Percentiles rank a stretch among this genome's conserved stretches.
These are phyloP conservation scores for Boletus rex-veris DNA, from an alignment of 768 basidiomycete species.

Conservation along the genomic window DNA sequence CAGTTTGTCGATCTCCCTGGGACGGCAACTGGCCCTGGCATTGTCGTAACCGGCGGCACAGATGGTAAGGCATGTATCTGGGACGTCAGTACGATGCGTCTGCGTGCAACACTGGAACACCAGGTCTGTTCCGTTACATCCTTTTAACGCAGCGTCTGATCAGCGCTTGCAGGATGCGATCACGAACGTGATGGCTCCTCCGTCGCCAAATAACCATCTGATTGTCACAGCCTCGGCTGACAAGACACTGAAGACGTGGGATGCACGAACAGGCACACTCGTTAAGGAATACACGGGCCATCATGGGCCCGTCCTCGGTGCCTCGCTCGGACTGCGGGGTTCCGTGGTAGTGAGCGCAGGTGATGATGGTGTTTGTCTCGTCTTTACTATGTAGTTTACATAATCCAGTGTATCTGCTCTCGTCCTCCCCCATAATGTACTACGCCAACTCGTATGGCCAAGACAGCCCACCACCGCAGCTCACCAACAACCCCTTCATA, in stretches of 20 bases:
- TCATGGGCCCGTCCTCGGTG: slow-evolving; percentile 67
- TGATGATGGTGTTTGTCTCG: slow-evolving; percentile 85
- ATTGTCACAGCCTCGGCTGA: slow-evolving; percentile 88
- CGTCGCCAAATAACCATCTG: slow-evolving; percentile 69
- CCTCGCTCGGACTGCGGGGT: slow-evolving; percentile 67
- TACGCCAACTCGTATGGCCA: slow-evolving; percentile 42
- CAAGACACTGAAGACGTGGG: slow-evolving; percentile 86
- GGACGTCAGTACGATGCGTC: slow-evolving; percentile 85
- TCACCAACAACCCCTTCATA: slow-evolving; percentile 67
- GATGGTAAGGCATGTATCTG: slow-evolving; percentile 94
- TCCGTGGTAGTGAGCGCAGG: slow-evolving; percentile 81
- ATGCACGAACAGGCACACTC: slow-evolving; percentile 78
- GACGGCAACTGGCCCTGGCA: slow-evolving; percentile 46
- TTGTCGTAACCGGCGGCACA: slow-evolving; percentile 83
- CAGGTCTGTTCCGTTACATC: slow-evolving; percentile 47
- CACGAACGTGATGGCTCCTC: slow-evolving; percentile 73
- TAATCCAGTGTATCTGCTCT: slow-evolving; percentile 14
- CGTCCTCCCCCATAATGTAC: slow-evolving; percentile 31
- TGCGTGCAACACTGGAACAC: slow-evolving; percentile 80
- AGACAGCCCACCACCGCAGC: slow-evolving; percentile 12
- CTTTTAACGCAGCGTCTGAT: neutral
- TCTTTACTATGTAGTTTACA: slow-evolving; percentile 55
- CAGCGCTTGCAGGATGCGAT: slow-evolving; percentile 69
- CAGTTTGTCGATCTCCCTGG: slow-evolving; percentile 75
- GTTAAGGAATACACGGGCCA: slow-evolving; percentile 83